Evolutionary conservation across 2,329 filamentous ascomycete genomes (phyloP), one percentile per base, ranked within the genome.

Genomic region (Rutstroemia sydowiana): DNA sequence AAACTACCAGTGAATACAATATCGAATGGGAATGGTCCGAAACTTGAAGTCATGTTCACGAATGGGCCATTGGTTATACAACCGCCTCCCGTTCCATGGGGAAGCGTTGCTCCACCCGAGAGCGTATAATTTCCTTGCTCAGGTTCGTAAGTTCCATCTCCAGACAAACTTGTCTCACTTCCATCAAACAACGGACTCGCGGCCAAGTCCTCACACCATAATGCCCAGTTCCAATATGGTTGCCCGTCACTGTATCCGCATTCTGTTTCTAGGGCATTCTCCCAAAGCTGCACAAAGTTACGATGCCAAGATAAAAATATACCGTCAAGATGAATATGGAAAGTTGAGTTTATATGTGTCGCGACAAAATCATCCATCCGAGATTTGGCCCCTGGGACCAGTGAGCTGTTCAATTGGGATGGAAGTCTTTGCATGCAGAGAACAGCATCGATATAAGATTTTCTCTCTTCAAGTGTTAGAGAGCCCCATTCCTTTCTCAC

Each of bases 171-270:
- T 45, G 71, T 75, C 23, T 70, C 71, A 55, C 72, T 74, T 45
- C 78, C 78, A 57, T 79, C 76, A 54, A 82, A 80, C 45, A 80
- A 62, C 13, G 76, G 74, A 0, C 76, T 78, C 50, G 71, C 69
- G 54, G 65, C 58, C 1, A 71, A 69, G 56, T 79, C 71, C 34
- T 39, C 10, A 39, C 43, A 45, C 16, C 34, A 51, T 5, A 52
- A 13, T 5, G 30, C 34, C 43, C 43, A 47, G 10, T 52, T 31
- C 37, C 50, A 52, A 10, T 52, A 52, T 44, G 72, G 71, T 49
- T 73, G 68, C 5, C 65, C 63, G 13, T 72, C 73, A 2, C 58
- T 66, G 57, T 74, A 75, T 16, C 69, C 69, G 51, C 73, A 75
- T 48, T 72, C 68, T 2, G 70, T 59, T 41, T 66, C 63, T 4